Percentiles rank a stretch among this genome's conserved stretches.
Evolutionary conservation across 23 red algal genomes (phyloP).

Genomic region (Gracilaria caudata): DNA sequence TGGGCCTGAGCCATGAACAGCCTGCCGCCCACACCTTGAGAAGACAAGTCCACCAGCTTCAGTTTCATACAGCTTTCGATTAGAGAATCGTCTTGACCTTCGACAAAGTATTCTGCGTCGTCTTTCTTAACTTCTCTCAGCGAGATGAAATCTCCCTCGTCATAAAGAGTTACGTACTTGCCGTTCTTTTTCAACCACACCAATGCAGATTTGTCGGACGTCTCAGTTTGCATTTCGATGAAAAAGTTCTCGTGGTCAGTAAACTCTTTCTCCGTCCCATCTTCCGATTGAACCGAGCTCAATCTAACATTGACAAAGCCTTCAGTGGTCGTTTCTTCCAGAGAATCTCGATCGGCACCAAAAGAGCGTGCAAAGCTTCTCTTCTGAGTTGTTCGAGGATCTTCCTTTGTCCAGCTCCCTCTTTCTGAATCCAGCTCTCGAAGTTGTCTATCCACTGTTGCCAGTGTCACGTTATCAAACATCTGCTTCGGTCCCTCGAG

Average conservation of each 20-base stretch:
- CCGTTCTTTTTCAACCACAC: conserved; percentile 9
- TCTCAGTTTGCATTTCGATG: conserved; percentile 15
- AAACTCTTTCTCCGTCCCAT: conserved; percentile 4
- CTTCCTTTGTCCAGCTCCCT: conserved; percentile 10
- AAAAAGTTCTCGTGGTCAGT: neutral
- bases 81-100: neutral
- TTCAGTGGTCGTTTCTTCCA: neutral
- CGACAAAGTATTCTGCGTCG: conserved; percentile 2
- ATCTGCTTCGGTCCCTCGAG: neutral
- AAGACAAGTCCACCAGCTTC: conserved; percentile 8
- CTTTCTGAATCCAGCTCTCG: neutral
- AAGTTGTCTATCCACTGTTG: neutral
- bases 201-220: neutral
- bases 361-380: conserved; percentile 8
- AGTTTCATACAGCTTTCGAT: neutral
- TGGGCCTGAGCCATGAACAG: conserved; percentile 1
- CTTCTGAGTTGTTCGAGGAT: neutral
- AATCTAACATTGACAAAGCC: conserved; percentile 3
- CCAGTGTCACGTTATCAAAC: conserved; percentile 6
- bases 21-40: neutral
- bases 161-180: neutral
- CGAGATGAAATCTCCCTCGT: conserved; percentile 10
- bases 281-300: conserved; percentile 22
- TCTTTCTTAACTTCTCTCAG: neutral
- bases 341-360: neutral